Evolutionary conservation across 352 stramenopile genomes (phyloP).

Genomic region (Globisporangium paroecandrum): DNA sequence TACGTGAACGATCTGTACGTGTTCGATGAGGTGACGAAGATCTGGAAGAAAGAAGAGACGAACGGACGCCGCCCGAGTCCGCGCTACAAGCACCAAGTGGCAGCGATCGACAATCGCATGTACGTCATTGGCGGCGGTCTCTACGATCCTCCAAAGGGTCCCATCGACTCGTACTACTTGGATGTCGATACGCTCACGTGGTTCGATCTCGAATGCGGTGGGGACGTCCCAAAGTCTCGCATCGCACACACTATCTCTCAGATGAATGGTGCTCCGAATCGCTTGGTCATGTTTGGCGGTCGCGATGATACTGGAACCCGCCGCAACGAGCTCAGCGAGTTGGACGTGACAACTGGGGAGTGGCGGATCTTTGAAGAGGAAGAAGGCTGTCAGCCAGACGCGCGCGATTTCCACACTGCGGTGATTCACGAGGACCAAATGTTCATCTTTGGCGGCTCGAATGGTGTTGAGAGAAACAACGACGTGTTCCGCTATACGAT

Average conservation of each 20-base stretch:
- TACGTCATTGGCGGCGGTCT: conserved; percentile 77
- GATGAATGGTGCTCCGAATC: conserved; percentile 35
- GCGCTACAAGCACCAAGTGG: conserved; percentile 83
- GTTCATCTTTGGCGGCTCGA: conserved; percentile 82
- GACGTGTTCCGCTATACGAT: conserved; percentile 72
- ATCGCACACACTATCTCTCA: conserved; percentile 79
- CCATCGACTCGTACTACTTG: conserved; percentile 76
- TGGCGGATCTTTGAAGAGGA: conserved; percentile 64
- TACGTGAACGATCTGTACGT: conserved; percentile 86
- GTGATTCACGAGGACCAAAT: conserved; percentile 72
- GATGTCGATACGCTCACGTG: conserved; percentile 72
- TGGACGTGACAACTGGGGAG: conserved; percentile 57
- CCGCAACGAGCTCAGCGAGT: conserved; percentile 68
- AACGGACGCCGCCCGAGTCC: conserved; percentile 57
- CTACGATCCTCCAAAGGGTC: conserved; percentile 77
- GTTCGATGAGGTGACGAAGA: conserved; percentile 68
- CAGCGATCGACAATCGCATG: conserved; percentile 63
- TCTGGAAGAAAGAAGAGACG: conserved; percentile 73
- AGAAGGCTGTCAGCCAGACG: conserved; percentile 61
- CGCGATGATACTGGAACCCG: conserved; percentile 65
- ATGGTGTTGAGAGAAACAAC: conserved; percentile 81
- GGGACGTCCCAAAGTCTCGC: conserved; percentile 62
- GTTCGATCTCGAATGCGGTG: conserved; percentile 55
- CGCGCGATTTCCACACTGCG: conserved; percentile 78
- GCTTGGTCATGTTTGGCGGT: conserved; percentile 78